phyloP scores from a whole-genome alignment of 2,329 filamentous ascomycete species.

The Exophiala dermatitidis region DNA sequence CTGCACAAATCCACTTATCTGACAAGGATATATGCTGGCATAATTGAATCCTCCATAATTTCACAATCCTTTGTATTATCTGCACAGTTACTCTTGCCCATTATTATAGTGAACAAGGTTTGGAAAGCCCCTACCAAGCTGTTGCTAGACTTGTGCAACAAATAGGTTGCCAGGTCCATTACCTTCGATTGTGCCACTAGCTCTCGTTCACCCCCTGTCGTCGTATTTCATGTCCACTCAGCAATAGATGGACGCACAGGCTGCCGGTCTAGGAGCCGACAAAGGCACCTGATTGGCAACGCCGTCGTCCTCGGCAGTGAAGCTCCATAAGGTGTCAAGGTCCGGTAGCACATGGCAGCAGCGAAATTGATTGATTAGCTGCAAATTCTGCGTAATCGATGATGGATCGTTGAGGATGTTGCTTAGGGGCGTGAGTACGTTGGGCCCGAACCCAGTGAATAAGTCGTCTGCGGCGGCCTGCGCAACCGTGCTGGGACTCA shows the following conservation, averaged over 20 bases:
- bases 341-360: constrained; percentile 12
- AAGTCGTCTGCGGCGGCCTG: constrained; percentile 7
- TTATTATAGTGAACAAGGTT: too few species aligned
- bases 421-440: constrained; percentile 3
- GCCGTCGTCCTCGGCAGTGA: constrained; percentile 8
- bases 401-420: constrained; percentile 2
- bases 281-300: constrained; percentile 2
- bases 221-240: neutral
- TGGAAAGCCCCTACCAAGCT: too few species aligned
- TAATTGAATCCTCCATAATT: too few species aligned
- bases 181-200: too few species aligned
- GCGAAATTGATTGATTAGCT: constrained; percentile 10
- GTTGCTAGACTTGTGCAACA: too few species aligned
- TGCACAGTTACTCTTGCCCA: too few species aligned
- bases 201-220: too few species aligned
- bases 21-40: too few species aligned
- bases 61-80: too few species aligned
- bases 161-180: too few species aligned
- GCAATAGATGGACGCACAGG: constrained; percentile 8
- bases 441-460: neutral
- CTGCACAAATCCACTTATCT: too few species aligned
- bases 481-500: neutral
- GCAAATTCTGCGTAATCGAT: neutral
- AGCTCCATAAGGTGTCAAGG: constrained; percentile 5
- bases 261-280: constrained; percentile 1